Evolutionary conservation across 257 asterid species (phyloP).

Genomic region (Mentha longifolia): DNA sequence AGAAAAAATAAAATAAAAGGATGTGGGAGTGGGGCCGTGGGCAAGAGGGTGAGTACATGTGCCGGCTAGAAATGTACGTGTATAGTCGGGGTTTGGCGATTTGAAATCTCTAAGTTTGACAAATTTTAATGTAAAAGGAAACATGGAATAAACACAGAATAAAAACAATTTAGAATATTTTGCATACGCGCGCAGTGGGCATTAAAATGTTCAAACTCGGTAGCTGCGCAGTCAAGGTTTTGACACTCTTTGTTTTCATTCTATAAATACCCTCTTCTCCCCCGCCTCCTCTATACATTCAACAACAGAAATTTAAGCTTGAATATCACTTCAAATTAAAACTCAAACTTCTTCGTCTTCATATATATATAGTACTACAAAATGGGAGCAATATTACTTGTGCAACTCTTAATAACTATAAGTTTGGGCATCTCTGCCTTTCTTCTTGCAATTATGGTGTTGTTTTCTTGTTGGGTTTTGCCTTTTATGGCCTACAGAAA

Average conservation of each 20-base stretch:
- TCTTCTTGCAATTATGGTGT: slow-evolving; percentile 39
- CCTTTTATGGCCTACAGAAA: slow-evolving; percentile 53
- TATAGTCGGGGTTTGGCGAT: slow-evolving; percentile 20
- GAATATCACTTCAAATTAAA: not conserved
- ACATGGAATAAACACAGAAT: slow-evolving; percentile 16
- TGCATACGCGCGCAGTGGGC: not conserved
- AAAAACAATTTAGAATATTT: not conserved
- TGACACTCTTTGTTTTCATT: slow-evolving; percentile 8
- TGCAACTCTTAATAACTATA: slow-evolving; percentile 26
- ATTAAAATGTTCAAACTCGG: slow-evolving; percentile 34
- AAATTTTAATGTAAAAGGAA: not conserved
- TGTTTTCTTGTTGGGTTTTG: slow-evolving; percentile 58
- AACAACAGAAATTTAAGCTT: not conserved
- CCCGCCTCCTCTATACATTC: not conserved
- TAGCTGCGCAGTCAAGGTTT: slow-evolving; percentile 11
- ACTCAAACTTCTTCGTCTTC: too few species aligned
- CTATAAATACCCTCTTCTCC: slow-evolving; percentile 29
- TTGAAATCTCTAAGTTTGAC: slow-evolving; percentile 19
- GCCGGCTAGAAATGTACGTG: too few species aligned
- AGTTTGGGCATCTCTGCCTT: slow-evolving; percentile 29
- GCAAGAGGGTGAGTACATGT: too few species aligned
- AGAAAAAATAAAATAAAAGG: not conserved
- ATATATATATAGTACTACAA: slow-evolving; percentile 2
- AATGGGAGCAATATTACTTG: slow-evolving; percentile 32
- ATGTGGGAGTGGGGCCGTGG: not conserved